phyloP scores from a whole-genome alignment of 805 yeast genomes.

The Cyberlindnera saturnus region DNA sequence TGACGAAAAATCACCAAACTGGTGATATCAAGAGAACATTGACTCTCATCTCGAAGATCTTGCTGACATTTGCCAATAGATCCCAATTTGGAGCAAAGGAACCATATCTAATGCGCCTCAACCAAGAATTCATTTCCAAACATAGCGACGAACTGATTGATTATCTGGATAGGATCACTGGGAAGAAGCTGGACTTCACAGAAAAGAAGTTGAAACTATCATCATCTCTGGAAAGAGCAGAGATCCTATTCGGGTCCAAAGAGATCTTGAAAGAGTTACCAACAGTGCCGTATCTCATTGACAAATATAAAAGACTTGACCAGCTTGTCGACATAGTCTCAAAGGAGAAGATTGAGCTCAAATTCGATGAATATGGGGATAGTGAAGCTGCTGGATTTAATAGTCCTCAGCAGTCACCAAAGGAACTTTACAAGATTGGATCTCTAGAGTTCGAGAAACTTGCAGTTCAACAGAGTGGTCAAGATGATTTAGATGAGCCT shows the following conservation, averaged over 20 bases:
- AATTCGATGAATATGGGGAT: conserved; percentile 19
- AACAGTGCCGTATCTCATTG: conserved; percentile 62
- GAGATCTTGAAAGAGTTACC: conserved; percentile 53
- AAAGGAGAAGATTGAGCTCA: conserved; percentile 7
- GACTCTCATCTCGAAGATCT: conserved; percentile 72
- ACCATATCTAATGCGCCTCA: conserved; percentile 68
- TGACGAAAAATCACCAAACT: conserved; percentile 64
- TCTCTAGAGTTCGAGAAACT: conserved; percentile 30
- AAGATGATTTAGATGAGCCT: not conserved
- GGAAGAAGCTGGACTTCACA: conserved; percentile 59
- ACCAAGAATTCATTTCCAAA: conserved; percentile 49
- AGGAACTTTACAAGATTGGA: conserved; percentile 22
- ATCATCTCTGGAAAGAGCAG: conserved; percentile 51
- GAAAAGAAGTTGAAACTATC: conserved; percentile 52
- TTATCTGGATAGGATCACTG: conserved; percentile 69
- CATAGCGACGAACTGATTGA: conserved; percentile 55
- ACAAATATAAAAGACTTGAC: conserved; percentile 54
- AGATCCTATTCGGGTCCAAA: conserved; percentile 45
- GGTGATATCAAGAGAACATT: conserved; percentile 71
- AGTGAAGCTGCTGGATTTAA: conserved; percentile 2
- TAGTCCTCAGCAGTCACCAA: conserved; percentile 6
- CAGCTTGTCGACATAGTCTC: conserved; percentile 47
- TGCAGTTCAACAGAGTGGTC: conserved; percentile 2
- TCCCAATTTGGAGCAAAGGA: conserved; percentile 76
- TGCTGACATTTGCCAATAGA: conserved; percentile 76